Conservation (phyloP, 2,329 filamentous ascomycete genomes). For the Gaeumannomyces sp. region DNA sequence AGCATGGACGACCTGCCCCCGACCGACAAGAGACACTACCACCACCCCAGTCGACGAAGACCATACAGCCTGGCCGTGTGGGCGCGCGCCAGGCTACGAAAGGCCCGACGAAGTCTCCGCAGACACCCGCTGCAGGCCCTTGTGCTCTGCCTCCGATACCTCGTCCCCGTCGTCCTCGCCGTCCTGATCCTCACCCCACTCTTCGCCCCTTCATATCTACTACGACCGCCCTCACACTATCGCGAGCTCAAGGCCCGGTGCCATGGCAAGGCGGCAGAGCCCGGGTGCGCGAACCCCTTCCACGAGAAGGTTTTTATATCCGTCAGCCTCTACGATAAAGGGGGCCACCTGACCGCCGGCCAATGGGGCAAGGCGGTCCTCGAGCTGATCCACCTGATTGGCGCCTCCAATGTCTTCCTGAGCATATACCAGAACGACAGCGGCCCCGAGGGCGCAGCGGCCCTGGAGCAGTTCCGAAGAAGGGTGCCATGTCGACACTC, state of each 20-base stretch:
- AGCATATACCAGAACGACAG: constrained; percentile 71
- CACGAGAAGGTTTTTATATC: constrained; percentile 69
- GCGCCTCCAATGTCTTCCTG: constrained; percentile 61
- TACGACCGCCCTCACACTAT: constrained; percentile 32
- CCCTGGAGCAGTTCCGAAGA: constrained; percentile 47
- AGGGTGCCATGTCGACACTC: constrained; percentile 37
- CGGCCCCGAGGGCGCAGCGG: constrained; percentile 46
- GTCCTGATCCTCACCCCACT: constrained; percentile 22
- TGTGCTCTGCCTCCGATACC: constrained; percentile 7
- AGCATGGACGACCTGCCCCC: constrained; percentile 5
- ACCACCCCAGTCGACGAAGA: not conserved
- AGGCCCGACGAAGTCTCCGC: not conserved
- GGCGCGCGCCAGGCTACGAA: constrained; percentile 9
- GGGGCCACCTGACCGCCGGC: constrained; percentile 53
- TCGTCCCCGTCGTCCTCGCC: constrained; percentile 47
- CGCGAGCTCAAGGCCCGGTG: constrained; percentile 25
- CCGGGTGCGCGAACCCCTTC: constrained; percentile 31
- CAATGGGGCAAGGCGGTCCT: constrained; percentile 58
- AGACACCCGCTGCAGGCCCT: constrained; percentile 1
- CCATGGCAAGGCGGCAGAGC: constrained; percentile 18
- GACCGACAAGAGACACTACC: not conserved
- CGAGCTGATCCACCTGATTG: constrained; percentile 58
- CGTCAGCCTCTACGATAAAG: constrained; percentile 61
- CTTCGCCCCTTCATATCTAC: constrained; percentile 38
- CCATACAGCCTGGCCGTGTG: constrained; percentile 1